Percentiles rank a stretch among this genome's conserved stretches.
Conservation (phyloP, 495 filamentous ascomycete genomes). For the Hypoxylon lienhwacheense region DNA sequence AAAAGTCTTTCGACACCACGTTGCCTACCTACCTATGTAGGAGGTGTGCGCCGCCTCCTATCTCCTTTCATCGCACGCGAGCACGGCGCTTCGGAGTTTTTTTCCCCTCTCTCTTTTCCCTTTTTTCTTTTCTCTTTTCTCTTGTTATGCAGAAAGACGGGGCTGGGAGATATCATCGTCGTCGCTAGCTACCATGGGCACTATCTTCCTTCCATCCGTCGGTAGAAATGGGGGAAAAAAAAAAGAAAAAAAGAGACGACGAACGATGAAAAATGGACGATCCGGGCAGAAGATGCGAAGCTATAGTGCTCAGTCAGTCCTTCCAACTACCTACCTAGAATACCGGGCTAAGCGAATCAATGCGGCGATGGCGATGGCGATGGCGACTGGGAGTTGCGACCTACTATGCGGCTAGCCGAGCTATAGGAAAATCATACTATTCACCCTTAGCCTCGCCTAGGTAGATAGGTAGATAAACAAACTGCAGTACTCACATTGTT, state of each 20-base stretch:
- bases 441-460: no score
- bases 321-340: no score
- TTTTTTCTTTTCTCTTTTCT: no score
- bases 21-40: no score
- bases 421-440: background rate
- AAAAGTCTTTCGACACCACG: conserved; percentile 1
- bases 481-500: no score
- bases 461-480: no score
- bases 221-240: background rate
- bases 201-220: no score
- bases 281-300: conserved; percentile 36
- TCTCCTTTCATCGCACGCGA: conserved; percentile 13
- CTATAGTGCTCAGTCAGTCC: no score
- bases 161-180: conserved; percentile 1
- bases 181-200: background rate
- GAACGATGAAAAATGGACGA: conserved; percentile 18
- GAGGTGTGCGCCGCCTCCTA: conserved; percentile 5
- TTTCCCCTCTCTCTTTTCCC: no score
- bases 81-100: conserved; percentile 35
- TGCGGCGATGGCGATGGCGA: background rate
- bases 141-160: no score
- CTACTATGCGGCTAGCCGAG: no score
- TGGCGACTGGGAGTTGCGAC: no score
- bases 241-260: background rate
- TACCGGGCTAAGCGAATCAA: background rate